These are phyloP conservation scores for Lomentospora prolificans DNA, from an alignment of 2,329 filamentous ascomycete species.

Conservation along the genomic window DNA sequence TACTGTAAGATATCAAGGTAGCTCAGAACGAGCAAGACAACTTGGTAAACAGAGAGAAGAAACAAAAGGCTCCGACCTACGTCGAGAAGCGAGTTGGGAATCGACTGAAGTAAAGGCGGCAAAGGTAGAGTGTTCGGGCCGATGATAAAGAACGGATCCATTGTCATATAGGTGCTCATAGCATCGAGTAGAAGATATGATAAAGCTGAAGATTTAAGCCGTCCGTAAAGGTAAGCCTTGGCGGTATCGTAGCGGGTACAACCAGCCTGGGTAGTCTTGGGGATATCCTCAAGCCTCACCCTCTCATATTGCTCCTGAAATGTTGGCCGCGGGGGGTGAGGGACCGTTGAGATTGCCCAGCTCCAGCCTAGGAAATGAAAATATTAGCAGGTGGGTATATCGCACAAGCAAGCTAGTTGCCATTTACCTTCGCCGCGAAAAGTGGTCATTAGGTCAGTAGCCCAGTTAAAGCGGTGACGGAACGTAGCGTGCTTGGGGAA, in stretches of 20 bases:
- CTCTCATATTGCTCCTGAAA: conserved; percentile 27
- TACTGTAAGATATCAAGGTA: conserved; percentile 49
- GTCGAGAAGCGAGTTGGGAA: conserved; percentile 36
- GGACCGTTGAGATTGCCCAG: conserved; percentile 40
- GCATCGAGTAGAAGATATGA: conserved; percentile 62
- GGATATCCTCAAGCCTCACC: conserved; percentile 31
- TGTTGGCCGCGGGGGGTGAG: conserved; percentile 30
- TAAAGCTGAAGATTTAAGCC: conserved; percentile 35
- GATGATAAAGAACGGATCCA: conserved; percentile 68
- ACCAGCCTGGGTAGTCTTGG: conserved; percentile 33
- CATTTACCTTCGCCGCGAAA: conserved; percentile 45
- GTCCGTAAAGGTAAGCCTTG: conserved; percentile 32
- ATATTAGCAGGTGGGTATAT: not conserved
- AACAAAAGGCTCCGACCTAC: conserved; percentile 47
- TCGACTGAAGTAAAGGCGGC: conserved; percentile 30
- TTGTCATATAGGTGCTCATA: conserved; percentile 57
- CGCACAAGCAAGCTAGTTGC: not conserved
- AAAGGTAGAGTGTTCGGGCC: conserved; percentile 27
- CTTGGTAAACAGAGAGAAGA: conserved; percentile 45
- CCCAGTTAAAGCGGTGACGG: conserved; percentile 42
- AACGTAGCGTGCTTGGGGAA: conserved; percentile 43
- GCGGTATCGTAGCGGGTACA: conserved; percentile 32
- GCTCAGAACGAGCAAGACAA: conserved; percentile 51
- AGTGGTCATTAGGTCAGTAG: conserved; percentile 41
- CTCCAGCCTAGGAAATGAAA: conserved; percentile 40